These are phyloP conservation scores for Phoma sp. DNA, from an alignment of 2,329 filamentous ascomycete genomes.

Conservation along the genomic window DNA sequence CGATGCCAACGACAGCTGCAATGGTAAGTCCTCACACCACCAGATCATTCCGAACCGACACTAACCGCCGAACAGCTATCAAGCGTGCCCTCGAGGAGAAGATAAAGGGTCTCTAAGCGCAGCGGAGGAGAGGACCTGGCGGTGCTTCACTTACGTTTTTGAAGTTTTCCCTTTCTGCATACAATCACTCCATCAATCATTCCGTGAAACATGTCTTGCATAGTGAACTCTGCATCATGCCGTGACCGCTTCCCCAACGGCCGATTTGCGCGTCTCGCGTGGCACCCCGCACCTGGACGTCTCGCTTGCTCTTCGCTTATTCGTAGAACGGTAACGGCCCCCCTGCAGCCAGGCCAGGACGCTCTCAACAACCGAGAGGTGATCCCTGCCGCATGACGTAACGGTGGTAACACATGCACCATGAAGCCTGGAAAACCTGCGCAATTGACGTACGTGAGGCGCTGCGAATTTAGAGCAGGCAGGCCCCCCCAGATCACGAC, in stretches of 20 bases:
- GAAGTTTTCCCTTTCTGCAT: neutral
- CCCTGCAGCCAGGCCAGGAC: slow-evolving; percentile 1
- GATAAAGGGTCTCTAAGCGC: slow-evolving; percentile 34
- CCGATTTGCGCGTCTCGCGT: neutral
- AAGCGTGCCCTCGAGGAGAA: slow-evolving; percentile 47
- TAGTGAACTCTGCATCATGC: neutral
- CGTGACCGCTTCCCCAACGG: too few relatives aligned
- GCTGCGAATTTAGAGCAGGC: neutral
- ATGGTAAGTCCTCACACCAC: slow-evolving; percentile 54
- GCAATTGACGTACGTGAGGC: slow-evolving; percentile 6
- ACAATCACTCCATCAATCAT: neutral
- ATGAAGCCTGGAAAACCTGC: slow-evolving; percentile 12
- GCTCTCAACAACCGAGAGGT: neutral
- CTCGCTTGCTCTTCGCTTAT: too few relatives aligned
- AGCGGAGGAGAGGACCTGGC: neutral
- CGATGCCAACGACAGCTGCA: slow-evolving; percentile 82
- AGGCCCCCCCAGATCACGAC: slow-evolving; percentile 1
- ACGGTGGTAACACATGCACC: neutral
- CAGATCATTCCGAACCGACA: neutral
- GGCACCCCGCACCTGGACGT: slow-evolving; percentile 1
- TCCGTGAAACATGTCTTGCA: neutral
- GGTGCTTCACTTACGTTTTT: neutral
- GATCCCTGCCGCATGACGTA: slow-evolving; percentile 17
- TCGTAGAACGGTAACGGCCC: neutral
- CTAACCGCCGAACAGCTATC: slow-evolving; percentile 39